Percentiles rank a stretch among this genome's conserved stretches.
These are phyloP conservation scores for Salix udensis DNA, from an alignment of 345 rosid species.

Conservation along the genomic window DNA sequence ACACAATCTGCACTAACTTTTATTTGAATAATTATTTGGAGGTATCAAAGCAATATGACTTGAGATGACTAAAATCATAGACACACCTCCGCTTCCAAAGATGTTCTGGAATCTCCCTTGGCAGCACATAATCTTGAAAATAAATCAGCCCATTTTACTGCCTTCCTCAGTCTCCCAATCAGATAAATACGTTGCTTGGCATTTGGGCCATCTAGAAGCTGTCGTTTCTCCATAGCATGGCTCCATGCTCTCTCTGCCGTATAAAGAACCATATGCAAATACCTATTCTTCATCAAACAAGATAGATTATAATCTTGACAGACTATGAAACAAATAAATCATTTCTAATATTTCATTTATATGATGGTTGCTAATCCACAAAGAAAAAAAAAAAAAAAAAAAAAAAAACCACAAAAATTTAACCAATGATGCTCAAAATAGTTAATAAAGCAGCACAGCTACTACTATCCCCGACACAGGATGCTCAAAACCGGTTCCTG, in stretches of 20 bases:
- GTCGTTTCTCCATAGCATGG: slow-evolving; percentile 99
- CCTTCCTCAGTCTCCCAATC: slow-evolving; percentile 92
- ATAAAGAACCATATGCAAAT: slow-evolving; percentile 86
- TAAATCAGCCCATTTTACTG: slow-evolving; percentile 85
- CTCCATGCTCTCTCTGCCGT: slow-evolving; percentile 98
- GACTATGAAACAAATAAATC: neutral
- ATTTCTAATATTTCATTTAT: neutral
- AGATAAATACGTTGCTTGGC: slow-evolving; percentile 76
- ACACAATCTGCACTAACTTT: neutral
- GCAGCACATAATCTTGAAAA: slow-evolving; percentile 71
- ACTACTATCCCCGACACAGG: no score
- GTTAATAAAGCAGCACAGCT: no score
- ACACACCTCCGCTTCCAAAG: slow-evolving; percentile 90
- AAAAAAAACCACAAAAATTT: no score
- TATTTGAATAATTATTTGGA: neutral
- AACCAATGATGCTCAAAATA: no score
- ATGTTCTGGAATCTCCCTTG: slow-evolving; percentile 87
- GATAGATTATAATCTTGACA: slow-evolving; percentile 10
- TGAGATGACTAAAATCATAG: slow-evolving; percentile 13
- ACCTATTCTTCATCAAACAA: slow-evolving; percentile 51
- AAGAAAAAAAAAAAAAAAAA: neutral
- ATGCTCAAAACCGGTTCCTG: neutral
- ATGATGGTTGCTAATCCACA: neutral
- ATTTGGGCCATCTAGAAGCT: slow-evolving; percentile 91
- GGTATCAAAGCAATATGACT: neutral